phyloP scores from a whole-genome alignment of 495 filamentous ascomycete species.

The Lasiosphaeria hispida region DNA sequence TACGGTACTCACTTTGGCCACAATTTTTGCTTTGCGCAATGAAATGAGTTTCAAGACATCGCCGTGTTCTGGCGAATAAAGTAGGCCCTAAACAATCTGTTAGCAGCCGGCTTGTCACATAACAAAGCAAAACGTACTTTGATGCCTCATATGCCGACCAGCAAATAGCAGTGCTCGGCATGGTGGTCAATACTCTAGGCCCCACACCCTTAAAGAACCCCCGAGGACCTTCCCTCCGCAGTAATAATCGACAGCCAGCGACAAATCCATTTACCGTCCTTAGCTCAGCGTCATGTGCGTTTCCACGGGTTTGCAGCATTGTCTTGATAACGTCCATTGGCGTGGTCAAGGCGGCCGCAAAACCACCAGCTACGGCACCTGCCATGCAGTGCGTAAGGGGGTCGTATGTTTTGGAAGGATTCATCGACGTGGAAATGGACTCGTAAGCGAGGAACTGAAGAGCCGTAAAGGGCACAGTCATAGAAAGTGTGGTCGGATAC shows the following conservation, averaged over 20 bases:
- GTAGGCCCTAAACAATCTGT: slow-evolving; percentile 45
- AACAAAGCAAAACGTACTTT: slow-evolving; percentile 43
- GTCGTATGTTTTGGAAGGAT: slow-evolving; percentile 80
- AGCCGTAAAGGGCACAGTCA: slow-evolving; percentile 97
- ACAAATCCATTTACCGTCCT: slow-evolving; percentile 79
- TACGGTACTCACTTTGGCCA: no score
- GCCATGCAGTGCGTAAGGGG: slow-evolving; percentile 89
- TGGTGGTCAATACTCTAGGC: slow-evolving; percentile 90
- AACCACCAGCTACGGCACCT: slow-evolving; percentile 86
- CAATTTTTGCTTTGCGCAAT: no score
- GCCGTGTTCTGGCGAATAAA: slow-evolving; percentile 52
- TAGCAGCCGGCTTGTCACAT: slow-evolving; percentile 6
- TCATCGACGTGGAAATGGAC: slow-evolving; percentile 89
- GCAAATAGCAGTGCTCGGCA: slow-evolving; percentile 98
- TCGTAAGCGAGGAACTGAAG: slow-evolving; percentile 97
- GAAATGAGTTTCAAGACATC: not conserved
- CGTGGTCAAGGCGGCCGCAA: slow-evolving; percentile 90
- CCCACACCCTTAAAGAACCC: slow-evolving; percentile 92
- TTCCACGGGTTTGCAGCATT: slow-evolving; percentile 87
- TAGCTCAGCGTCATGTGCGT: slow-evolving; percentile 75
- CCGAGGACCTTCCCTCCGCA: slow-evolving; percentile 73
- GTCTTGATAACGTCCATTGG: slow-evolving; percentile 98
- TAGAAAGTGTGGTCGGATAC: slow-evolving; percentile 95
- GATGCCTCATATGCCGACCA: slow-evolving; percentile 73
- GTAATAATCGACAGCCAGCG: slow-evolving; percentile 78